These are phyloP conservation scores for Fusarium chuoi DNA, from an alignment of 2,329 filamentous ascomycete genomes.

Conservation along the genomic window DNA sequence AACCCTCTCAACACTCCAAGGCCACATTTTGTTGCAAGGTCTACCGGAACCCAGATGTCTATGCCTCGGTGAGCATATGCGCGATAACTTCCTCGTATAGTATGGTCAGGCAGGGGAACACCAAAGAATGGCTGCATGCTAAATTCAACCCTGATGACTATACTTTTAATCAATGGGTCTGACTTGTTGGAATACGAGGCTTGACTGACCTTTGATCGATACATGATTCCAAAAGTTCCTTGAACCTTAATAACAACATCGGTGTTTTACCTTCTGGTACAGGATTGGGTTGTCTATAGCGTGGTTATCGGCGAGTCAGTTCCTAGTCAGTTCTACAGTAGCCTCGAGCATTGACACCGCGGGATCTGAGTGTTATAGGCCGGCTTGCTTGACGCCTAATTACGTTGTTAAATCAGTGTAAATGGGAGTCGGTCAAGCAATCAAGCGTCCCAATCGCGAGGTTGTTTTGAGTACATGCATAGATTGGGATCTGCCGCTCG, in stretches of 20 bases:
- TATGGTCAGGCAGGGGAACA: neutral
- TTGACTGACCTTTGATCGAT: neutral
- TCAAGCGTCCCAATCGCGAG: neutral
- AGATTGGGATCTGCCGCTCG: neutral
- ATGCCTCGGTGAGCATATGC: neutral
- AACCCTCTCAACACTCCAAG: neutral
- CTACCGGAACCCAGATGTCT: neutral
- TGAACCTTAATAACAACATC: neutral
- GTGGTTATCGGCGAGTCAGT: neutral
- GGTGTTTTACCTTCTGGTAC: neutral
- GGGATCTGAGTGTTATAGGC: neutral
- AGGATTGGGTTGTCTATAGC: neutral
- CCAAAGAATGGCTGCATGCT: neutral
- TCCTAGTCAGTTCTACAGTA: neutral
- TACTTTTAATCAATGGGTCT: neutral
- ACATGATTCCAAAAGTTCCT: neutral
- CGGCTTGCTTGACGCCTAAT: too few relatives aligned
- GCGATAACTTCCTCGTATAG: neutral
- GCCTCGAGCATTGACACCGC: neutral
- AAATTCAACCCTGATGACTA: neutral
- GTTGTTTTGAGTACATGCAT: neutral
- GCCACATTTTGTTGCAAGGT: neutral
- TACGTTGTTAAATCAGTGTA: neutral
- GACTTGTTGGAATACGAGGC: neutral
- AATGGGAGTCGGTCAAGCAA: neutral